Base-by-base conservation (phyloP, 2,329 filamentous ascomycete genomes). In the Colletotrichum salicis region DNA sequence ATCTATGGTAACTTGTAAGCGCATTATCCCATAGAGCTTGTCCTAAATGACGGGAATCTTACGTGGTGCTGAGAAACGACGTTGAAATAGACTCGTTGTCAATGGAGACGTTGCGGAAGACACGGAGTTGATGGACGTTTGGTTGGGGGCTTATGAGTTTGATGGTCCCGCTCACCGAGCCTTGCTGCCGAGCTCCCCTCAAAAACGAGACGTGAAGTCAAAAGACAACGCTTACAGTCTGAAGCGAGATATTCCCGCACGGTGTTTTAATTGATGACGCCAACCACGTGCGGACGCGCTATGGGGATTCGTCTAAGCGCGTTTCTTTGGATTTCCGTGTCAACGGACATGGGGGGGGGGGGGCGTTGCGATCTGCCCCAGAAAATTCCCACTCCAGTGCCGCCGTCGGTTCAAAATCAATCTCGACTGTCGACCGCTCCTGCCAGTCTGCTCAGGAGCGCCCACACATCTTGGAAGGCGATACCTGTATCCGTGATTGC, bases 251-350 rank as follows among this genome's bases (percentile, higher is more conserved):
- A 22, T 54, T 10, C 5, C 1, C 15, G 35, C 55, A 71, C 65
- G 19, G 70, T 62, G 24, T 24, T 29, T 70, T 70, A 70, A 72
- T 72, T 70, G 60, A 72, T 70, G 70, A 72, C 70, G 65, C 65
- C 54, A 71, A 59, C 65, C 69, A 71, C 69, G 69, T 71, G 69
- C 69, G 45, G 60, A 71, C 69, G 70, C 70, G 70, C 65, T 56
- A 37, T 60, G 70, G 58, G 41, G 15, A 37, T 35, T 68, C 48
- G 52, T 62, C 57, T 37, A 71, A 72, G 61, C 70, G 70, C 70
- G 70, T 72, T 62, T 62, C 31, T 27, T 27, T 12, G 31, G 48
- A 55, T 71, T 52, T 33, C 65, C 70, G 65, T 71, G 69, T 71
- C 69, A 71, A 71, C 69, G 70, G 59, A 56, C 65, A 35, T 48